Percentiles rank a stretch among this genome's conserved stretches.
phyloP scores from a whole-genome alignment of 768 basidiomycete species.

The Termitomyces sp. region DNA sequence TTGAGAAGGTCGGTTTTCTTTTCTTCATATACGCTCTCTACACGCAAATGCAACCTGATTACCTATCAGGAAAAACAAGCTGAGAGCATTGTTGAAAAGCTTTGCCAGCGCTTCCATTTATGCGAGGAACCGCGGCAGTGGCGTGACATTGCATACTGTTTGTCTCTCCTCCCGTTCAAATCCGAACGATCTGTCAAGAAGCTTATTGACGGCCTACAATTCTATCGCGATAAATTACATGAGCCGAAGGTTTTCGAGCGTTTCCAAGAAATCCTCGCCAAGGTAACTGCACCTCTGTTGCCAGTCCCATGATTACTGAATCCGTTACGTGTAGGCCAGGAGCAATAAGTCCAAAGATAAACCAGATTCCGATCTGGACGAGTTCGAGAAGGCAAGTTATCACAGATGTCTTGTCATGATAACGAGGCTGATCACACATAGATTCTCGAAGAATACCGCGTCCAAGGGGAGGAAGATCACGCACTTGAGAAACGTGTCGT shows the following conservation, averaged over 20 bases:
- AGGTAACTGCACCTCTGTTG: conserved; percentile 40
- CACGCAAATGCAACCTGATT: not conserved
- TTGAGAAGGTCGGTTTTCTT: conserved; percentile 72
- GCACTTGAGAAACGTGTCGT: conserved; percentile 83
- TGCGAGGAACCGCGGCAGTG: conserved; percentile 90
- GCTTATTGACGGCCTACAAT: conserved; percentile 85
- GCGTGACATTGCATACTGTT: conserved; percentile 95
- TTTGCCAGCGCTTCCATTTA: conserved; percentile 91
- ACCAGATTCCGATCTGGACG: conserved; percentile 88
- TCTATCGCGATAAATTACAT: conserved; percentile 95
- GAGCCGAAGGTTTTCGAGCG: conserved; percentile 74
- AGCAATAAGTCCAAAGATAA: conserved; percentile 89
- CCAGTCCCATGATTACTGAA: not conserved
- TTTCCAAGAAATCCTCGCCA: conserved; percentile 88
- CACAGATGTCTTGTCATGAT: not conserved
- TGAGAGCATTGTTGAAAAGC: conserved; percentile 93
- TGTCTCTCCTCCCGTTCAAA: conserved; percentile 94
- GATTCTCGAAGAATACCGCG: conserved; percentile 80
- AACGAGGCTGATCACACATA: conserved; percentile 19
- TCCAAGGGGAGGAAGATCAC: conserved; percentile 88
- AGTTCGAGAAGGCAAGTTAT: conserved; percentile 75
- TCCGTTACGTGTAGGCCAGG: conserved; percentile 49
- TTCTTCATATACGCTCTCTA: not conserved
- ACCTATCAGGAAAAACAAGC: conserved; percentile 92
- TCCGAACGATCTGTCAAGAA: conserved; percentile 96